Evolutionary conservation across 257 asterid genomes (phyloP), one percentile per base, ranked within the genome.

Genomic region (Anisodus tanguticus): DNA sequence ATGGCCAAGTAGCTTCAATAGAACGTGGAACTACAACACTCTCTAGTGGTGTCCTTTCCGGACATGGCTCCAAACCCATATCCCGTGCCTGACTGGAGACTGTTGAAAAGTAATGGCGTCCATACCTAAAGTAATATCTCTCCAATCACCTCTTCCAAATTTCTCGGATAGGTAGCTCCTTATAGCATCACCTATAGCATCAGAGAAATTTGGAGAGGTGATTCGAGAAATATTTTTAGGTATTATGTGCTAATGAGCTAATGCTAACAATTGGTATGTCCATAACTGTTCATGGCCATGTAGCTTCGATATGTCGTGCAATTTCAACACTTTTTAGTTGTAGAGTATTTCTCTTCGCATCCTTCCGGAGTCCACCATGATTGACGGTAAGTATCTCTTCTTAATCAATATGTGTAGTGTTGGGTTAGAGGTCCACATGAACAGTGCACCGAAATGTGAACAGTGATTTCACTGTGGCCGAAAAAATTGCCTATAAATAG

Each of bases 301-400:
- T n/a, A 60, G 66, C 11, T 60, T 60, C 66, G 31, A 60, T 59
- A 63, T 1, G 15, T 6, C 31, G 31, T 17, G 2, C 66, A 58
- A 58, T 2, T 16, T 22, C 26, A 60, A 60, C 45, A 41, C 45
- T 41, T 41, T 2, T 41, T 41, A 41, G 45, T 41, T 41, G 45
- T 41, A 3, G 45, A 41, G 45, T 41, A 41, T 4, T 41, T 41
- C 45, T 41, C 45, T 47, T 81, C 26, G 31, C 60, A 41, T 81
- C 43, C 45, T 22, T 43, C 55, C 3, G 45, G 49, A 66, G 22
- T 62, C 76, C 76, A 84, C 88, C 67, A 92, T 92, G 95, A 90
- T 89, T 37, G 68, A 92, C 91, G 70, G 94, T 91, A 88, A 15
- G 90, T 7, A 8, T 83, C 85, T 51, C 8, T 10, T 35, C 55